These are phyloP conservation scores for Fimicolochytrium jonesii DNA, from an alignment of 192 early-diverging fungal species.

Conservation along the genomic window DNA sequence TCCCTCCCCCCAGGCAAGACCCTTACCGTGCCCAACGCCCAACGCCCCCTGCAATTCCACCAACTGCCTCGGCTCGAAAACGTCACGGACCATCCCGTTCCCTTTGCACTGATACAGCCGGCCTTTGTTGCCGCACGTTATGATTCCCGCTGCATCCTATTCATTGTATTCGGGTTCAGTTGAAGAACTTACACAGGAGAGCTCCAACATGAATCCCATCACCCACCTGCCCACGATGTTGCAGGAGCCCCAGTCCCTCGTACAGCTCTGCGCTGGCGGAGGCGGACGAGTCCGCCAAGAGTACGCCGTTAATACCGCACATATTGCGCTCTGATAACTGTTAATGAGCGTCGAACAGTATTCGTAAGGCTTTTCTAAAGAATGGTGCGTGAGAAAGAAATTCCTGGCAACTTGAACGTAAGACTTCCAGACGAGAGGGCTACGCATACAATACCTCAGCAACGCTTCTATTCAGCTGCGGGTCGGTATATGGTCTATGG, in stretches of 20 bases:
- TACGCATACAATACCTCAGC: no score
- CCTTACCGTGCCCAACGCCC: constrained; percentile 95
- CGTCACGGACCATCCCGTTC: constrained; percentile 99
- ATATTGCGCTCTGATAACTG: constrained; percentile 53
- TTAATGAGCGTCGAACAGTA: no score
- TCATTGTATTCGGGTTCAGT: no score
- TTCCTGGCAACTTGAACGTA: no score
- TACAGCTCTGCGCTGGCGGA: constrained; percentile 80
- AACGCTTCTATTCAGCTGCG: no score
- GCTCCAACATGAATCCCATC: background rate
- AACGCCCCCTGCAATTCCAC: constrained; percentile 76
- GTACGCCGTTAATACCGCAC: constrained; percentile 85
- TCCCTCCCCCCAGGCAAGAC: background rate
- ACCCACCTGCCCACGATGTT: constrained; percentile 95
- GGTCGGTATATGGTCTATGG: no score
- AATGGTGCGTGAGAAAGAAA: no score
- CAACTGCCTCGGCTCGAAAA: constrained; percentile 80
- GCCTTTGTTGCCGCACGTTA: constrained; percentile 95
- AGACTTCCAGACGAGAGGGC: no score
- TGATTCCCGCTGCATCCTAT: constrained; percentile 98
- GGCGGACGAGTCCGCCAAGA: constrained; percentile 72
- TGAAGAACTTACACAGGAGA: background rate
- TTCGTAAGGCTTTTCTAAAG: no score
- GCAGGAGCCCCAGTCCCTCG: constrained; percentile 90
- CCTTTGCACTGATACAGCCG: constrained; percentile 98